A percentile compares a stretch with the other conserved stretches of the same genome.
phyloP scores from a whole-genome alignment of 1,139 yeast species.

The Arxiozyma telluris region DNA sequence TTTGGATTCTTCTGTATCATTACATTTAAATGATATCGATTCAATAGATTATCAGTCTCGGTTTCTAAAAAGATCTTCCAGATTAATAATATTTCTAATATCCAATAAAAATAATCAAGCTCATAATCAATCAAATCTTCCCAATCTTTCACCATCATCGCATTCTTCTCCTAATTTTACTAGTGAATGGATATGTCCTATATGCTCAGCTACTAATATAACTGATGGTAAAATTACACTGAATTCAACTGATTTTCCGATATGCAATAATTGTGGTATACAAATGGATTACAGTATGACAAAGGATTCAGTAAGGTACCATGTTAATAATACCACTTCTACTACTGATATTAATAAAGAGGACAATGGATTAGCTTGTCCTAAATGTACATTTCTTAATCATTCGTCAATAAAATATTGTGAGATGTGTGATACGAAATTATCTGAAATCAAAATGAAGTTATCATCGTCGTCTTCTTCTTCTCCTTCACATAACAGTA shows the following conservation, averaged over 20 bases:
- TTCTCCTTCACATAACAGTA: not conserved
- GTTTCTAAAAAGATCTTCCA: slow-evolving; percentile 73
- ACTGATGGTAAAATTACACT: slow-evolving; percentile 29
- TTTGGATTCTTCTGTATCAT: slow-evolving; percentile 38
- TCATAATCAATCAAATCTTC: slow-evolving; percentile 36
- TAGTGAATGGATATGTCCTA: slow-evolving; percentile 67
- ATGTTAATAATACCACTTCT: not conserved
- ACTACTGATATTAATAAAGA: not conserved
- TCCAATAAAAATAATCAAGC: slow-evolving; percentile 6
- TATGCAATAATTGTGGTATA: slow-evolving; percentile 75
- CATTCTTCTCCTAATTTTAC: slow-evolving; percentile 16
- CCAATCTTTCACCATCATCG: slow-evolving; percentile 49
- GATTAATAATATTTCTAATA: slow-evolving; percentile 41
- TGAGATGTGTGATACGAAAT: slow-evolving; percentile 75
- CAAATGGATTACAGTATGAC: slow-evolving; percentile 35
- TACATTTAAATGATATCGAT: slow-evolving; percentile 42
- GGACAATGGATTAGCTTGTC: slow-evolving; percentile 45
- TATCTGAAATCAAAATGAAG: slow-evolving; percentile 25
- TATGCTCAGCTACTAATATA: slow-evolving; percentile 43
- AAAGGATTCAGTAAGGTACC: slow-evolving; percentile 18
- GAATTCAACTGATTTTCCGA: slow-evolving; percentile 36
- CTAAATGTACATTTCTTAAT: slow-evolving; percentile 76
- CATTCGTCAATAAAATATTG: slow-evolving; percentile 72
- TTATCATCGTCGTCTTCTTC: not conserved
- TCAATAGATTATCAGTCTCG: slow-evolving; percentile 45